Evolutionary conservation across 2,329 filamentous ascomycete genomes (phyloP).

Genomic region (Fusarium equiseti): DNA sequence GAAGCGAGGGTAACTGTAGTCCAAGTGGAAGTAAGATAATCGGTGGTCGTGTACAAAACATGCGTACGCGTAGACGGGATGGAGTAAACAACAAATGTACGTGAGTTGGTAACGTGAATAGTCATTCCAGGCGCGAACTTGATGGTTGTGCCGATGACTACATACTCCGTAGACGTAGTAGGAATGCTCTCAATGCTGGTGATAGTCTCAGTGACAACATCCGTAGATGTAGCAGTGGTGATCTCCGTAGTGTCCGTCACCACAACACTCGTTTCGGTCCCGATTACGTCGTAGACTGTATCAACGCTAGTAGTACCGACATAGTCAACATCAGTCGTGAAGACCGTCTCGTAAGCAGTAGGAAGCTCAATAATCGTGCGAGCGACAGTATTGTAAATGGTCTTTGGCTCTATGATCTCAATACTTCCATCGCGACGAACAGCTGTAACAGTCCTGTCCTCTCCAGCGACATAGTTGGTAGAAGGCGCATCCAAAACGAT

Average conservation of each 20-base stretch:
- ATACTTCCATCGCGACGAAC: constrained; percentile 2
- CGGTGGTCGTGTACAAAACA: constrained; percentile 13
- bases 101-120: constrained; percentile 4
- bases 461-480: constrained; percentile 7
- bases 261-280: background rate
- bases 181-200: constrained; percentile 13
- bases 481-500: background rate
- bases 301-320: constrained; percentile 8
- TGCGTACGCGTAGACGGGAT: constrained; percentile 10
- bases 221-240: constrained; percentile 14
- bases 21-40: constrained; percentile 6
- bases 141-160: constrained; percentile 13
- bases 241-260: constrained; percentile 11
- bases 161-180: constrained; percentile 10
- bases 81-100: constrained; percentile 12
- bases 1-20: constrained; percentile 13
- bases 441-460: constrained; percentile 12
- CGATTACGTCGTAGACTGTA: background rate
- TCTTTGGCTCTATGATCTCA: constrained; percentile 5
- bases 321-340: constrained; percentile 14
- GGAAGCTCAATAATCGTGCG: background rate
- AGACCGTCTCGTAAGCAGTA: constrained; percentile 11
- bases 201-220: background rate
- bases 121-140: constrained; percentile 4
- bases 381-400: constrained; percentile 9